Conservation (phyloP, 2,329 filamentous ascomycete genomes). For the Apiospora koreana region DNA sequence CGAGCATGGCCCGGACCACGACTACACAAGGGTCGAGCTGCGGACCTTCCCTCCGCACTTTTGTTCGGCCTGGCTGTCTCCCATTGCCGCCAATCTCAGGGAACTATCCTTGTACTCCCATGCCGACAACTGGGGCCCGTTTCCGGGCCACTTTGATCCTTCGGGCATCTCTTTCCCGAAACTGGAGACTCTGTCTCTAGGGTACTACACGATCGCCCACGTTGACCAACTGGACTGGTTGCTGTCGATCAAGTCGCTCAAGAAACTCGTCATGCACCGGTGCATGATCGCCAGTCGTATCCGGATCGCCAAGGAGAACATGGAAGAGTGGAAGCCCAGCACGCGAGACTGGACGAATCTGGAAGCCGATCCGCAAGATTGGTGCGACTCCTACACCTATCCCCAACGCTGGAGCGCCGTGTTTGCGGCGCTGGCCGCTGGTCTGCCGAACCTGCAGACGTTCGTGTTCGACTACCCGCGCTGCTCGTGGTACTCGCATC, state of each 20-base stretch:
- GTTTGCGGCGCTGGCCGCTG: neutral
- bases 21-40: neutral
- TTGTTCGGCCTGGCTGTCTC: neutral
- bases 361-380: neutral
- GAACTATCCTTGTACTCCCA: neutral
- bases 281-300: neutral
- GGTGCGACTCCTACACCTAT: neutral
- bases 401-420: neutral
- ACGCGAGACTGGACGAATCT: neutral
- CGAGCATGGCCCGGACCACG: neutral
- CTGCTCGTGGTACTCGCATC: neutral
- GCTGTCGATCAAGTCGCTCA: neutral
- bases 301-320: neutral
- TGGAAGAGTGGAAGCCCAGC: neutral
- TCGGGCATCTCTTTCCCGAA: neutral
- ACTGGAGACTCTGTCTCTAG: neutral
- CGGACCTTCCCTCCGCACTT: neutral
- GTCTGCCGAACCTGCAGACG: neutral
- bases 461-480: neutral
- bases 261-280: neutral
- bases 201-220: neutral
- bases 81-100: neutral
- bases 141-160: neutral
- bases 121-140: neutral
- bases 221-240: neutral